Percentiles rank a stretch among this genome's conserved stretches.
phyloP scores from a whole-genome alignment of 345 rosid species.

The Salix arbutifolia region DNA sequence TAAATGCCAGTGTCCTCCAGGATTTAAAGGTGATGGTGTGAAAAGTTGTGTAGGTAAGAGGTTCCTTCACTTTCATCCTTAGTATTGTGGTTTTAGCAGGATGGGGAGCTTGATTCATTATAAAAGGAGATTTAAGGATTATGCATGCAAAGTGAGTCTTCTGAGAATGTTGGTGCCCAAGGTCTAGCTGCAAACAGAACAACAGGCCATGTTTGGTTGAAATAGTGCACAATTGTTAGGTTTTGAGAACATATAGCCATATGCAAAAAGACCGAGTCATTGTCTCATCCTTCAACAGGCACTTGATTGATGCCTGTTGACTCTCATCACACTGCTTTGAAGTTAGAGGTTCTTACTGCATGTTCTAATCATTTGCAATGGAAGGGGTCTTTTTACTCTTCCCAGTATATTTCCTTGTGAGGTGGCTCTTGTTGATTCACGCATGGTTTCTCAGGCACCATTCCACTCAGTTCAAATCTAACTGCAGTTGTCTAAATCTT shows the following conservation, averaged over 20 bases:
- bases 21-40: constrained; percentile 85
- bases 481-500: neutral
- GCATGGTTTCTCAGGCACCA: neutral
- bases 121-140: neutral
- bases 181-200: neutral
- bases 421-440: neutral
- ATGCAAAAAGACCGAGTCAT: neutral
- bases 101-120: neutral
- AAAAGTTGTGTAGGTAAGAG: constrained; percentile 74
- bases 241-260: neutral
- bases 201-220: neutral
- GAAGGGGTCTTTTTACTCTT: neutral
- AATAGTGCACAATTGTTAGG: neutral
- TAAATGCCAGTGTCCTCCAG: constrained; percentile 84
- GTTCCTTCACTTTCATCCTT: constrained; percentile 2
- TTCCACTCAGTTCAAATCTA: neutral
- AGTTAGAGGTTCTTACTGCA: neutral
- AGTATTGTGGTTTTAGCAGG: neutral
- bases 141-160: neutral
- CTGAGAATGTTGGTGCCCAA: neutral
- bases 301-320: neutral
- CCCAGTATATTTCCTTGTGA: neutral
- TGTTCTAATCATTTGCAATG: neutral
- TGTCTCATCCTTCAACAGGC: neutral
- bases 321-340: neutral